Evolutionary conservation across 164 flowering plant species (phyloP), one percentile per base, ranked within the genome.

Genomic region (Aristolochia contorta): DNA sequence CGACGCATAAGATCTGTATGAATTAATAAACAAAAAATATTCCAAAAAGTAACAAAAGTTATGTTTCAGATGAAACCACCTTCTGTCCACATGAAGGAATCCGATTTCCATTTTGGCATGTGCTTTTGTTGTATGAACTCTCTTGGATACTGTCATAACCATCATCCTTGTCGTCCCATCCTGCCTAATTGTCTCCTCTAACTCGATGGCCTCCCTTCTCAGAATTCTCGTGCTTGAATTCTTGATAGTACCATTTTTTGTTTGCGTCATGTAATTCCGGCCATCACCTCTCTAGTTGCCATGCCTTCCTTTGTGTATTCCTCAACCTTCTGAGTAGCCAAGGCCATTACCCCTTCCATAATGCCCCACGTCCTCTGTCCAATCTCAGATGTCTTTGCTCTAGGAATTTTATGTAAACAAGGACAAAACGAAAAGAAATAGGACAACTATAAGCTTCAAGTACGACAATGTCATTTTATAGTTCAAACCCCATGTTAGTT

Each of bases 301-400:
- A 16, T 10, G 7, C 84, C 85, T n/a, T 88, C 98, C 69, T 82
- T 90, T 3, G 97, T 70, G 47, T 65, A 83, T 73, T 91, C 97
- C 65, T 91, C 99, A 54, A 91, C 99, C 74, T 94, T 94, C 71
- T 91, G 96, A 13, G 96, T 75, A 70, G 97, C 99, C 71, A 94
- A 51, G 50, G 99, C 96, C 97, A 94, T 80, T 55, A 94, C 99
- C n/a, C 95, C 99, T 68, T 78, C 91, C 97, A 94, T 80, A 23
- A 94, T 73, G 0, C 99, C 99, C 99, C 99, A 94, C 4, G 96
- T 94, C 75, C 63, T 94, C 30, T 85, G 89, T 56, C 99, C 99
- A 62, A 94, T 83, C 68, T 94, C 99, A 15, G 84, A 69, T 54
- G 99, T 94, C 73, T 91, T 94, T 53, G 91, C 72, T 16, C 95